Evolutionary conservation across 1,284 basidiomycete species (phyloP), one percentile per base, ranked within the genome.

Genomic region (Coriolopsis trogii): DNA sequence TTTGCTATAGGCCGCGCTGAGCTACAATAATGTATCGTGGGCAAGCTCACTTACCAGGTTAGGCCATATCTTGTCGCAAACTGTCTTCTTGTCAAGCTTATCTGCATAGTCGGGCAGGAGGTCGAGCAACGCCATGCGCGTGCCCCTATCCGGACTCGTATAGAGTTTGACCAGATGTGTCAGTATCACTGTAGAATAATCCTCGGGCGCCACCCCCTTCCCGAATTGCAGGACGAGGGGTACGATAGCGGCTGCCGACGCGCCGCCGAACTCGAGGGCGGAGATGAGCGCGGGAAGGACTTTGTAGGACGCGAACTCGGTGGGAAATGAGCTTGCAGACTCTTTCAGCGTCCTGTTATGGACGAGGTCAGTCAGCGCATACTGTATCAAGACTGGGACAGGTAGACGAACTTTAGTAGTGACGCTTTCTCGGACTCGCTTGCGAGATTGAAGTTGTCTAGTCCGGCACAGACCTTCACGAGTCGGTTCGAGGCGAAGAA

Each of bases 61-160:
- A 1, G 96, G 95, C 86, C 95, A 99, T 12, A 99, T 81, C 67
- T 92, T 93, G 44, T 96, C 91, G 39, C 80, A 80, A 1, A 98
- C 92, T 0, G 78, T 84, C 69, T 87, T 89, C 66, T 88, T 87
- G 66, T 97, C 94, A 48, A 99, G 71, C 64, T 90, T 92, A 44
- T 96, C 92, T 1, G 82, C 84, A 67, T 94, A 98, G 56, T 93
- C 86, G 1, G 84, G 76, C 30, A 99, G 71, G 31, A 89, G 86
- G 39, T 98, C 95, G 12, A 99, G 79, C 31, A 99, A 72, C 1
- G 93, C 94, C 89, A 99, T 96, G 24, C 96, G 81, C 18, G 91
- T 95, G 0, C 93, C 94, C 40, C 97, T 82, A 70, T 99, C 95
- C 0, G 93, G 90, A 59, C 87, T 94, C 2, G 88, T 80, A 61